These are phyloP conservation scores for Citeromyces siamensis DNA, from an alignment of 1,139 yeast genomes.

Conservation along the genomic window DNA sequence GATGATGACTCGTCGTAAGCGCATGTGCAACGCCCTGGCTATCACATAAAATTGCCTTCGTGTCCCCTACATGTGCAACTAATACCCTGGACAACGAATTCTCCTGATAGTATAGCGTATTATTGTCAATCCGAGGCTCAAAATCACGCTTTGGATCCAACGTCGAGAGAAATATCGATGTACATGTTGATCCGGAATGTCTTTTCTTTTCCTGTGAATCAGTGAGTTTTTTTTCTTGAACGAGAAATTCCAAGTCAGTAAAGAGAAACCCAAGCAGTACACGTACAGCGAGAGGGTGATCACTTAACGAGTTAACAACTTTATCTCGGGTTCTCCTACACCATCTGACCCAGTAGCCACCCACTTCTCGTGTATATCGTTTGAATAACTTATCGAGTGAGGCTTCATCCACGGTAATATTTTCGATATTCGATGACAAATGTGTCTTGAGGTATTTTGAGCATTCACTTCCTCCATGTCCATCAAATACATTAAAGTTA, in stretches of 20 bases:
- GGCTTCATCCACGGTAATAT: constrained; percentile 21
- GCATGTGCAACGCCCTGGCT: constrained; percentile 67
- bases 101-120: constrained; percentile 38
- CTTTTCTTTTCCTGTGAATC: neutral
- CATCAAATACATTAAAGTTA: constrained; percentile 74
- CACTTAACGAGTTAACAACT: constrained; percentile 7
- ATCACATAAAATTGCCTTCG: constrained; percentile 76
- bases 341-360: constrained; percentile 88
- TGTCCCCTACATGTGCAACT: constrained; percentile 92
- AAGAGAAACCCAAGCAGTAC: constrained; percentile 16
- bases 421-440: constrained; percentile 46
- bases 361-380: constrained; percentile 43
- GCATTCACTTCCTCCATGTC: constrained; percentile 85
- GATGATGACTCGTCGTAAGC: constrained; percentile 76
- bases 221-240: constrained; percentile 13
- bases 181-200: constrained; percentile 73
- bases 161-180: constrained; percentile 60
- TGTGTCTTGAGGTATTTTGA: constrained; percentile 42
- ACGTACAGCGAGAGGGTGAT: constrained; percentile 15
- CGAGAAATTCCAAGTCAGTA: constrained; percentile 18
- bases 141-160: constrained; percentile 22
- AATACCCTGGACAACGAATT: constrained; percentile 58
- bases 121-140: constrained; percentile 11
- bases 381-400: constrained; percentile 26
- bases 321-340: constrained; percentile 25